Percentiles rank a stretch among this genome's conserved stretches.
phyloP scores from a whole-genome alignment of 2,329 filamentous ascomycete species.

The Rhynchosporium graminicola region DNA sequence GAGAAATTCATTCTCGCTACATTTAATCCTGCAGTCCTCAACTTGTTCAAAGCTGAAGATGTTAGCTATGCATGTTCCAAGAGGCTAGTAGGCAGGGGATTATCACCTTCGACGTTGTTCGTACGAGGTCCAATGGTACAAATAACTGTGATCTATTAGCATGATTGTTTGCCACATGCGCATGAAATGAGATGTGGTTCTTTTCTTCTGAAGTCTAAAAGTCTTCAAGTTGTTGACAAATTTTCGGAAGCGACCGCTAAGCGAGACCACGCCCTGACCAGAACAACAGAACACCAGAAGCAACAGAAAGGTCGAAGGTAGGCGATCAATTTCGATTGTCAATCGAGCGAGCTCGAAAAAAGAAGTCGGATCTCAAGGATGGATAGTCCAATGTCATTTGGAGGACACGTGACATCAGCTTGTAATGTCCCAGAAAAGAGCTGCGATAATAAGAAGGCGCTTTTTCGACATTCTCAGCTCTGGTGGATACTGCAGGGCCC shows the following conservation, averaged over 20 bases:
- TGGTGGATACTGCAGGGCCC: no score
- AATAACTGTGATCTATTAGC: constrained; percentile 12
- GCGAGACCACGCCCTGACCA: not conserved
- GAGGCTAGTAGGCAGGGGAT: no score
- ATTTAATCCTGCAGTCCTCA: constrained; percentile 89
- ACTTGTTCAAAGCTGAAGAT: constrained; percentile 85
- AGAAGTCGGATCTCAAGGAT: not conserved
- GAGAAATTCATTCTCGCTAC: constrained; percentile 99
- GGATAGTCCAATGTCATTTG: not conserved
- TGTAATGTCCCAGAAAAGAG: not conserved
- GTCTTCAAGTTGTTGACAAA: not conserved
- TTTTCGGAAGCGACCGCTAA: not conserved
- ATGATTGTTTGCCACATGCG: no score
- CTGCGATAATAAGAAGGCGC: not conserved
- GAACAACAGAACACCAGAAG: not conserved
- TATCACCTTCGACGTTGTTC: constrained; percentile 66
- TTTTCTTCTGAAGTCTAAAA: no score
- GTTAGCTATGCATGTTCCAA: no score
- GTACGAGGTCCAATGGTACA: constrained; percentile 92
- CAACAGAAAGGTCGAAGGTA: not conserved
- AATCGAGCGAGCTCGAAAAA: not conserved
- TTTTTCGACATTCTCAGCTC: not conserved
- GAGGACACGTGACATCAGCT: no score
- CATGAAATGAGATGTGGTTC: no score
- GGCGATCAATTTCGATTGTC: not conserved